Conservation (phyloP, 192 early-diverging fungal genomes). For the Dissophora ornata region DNA sequence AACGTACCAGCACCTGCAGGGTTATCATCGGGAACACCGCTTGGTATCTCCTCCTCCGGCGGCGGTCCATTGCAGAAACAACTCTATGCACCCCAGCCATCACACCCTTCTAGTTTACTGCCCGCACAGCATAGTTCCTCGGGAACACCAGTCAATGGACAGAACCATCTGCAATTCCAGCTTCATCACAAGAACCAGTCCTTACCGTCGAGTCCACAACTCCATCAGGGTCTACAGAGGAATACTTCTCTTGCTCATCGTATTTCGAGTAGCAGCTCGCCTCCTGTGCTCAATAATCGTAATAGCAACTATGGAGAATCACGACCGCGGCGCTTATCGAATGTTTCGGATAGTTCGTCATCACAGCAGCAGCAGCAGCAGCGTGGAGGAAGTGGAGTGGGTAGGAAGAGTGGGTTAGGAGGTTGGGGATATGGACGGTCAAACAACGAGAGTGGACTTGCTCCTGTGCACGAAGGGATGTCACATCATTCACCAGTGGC, state of each 20-base stretch:
- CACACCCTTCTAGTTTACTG: conserved; percentile 31
- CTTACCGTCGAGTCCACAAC: conserved; percentile 42
- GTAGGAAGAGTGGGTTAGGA: conserved; percentile 31
- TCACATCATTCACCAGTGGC: conserved; percentile 14
- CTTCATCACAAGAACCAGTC: conserved; percentile 44
- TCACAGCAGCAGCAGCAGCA: conserved; percentile 8
- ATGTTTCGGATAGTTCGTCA: conserved; percentile 21
- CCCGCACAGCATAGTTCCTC: conserved; percentile 11
- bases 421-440: conserved; percentile 36
- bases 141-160: conserved; percentile 27
- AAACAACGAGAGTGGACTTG: conserved; percentile 15
- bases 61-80: conserved; percentile 23
- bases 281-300: conserved; percentile 8
- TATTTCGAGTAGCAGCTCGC: conserved; percentile 27
- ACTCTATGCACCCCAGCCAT: conserved; percentile 39
- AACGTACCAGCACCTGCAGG: neutral
- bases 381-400: neutral
- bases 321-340: conserved; percentile 17
- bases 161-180: conserved; percentile 25
- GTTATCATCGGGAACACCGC: neutral
- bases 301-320: conserved; percentile 13
- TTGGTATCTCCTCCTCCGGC: too few relatives aligned
- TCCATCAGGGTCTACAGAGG: conserved; percentile 31
- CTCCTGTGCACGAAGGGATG: conserved; percentile 43
- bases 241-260: conserved; percentile 25